phyloP scores from a whole-genome alignment of 441 rosid genomes.

The Erodium trifolium region DNA sequence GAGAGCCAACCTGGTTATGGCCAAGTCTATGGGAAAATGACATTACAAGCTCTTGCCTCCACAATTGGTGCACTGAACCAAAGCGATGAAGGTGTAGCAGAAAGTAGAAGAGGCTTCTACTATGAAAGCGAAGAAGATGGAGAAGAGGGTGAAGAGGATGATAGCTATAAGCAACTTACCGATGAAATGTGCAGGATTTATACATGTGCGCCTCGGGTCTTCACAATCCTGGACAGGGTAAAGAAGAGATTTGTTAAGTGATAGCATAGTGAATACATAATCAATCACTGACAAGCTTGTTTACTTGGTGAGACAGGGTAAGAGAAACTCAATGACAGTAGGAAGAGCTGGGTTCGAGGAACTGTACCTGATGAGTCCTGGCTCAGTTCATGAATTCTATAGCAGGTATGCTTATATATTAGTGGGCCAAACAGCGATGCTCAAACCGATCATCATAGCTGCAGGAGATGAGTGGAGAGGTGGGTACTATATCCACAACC shows the following conservation, averaged over 20 bases:
- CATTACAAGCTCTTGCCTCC: slow-evolving; percentile 17
- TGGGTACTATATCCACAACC: slow-evolving; percentile 57
- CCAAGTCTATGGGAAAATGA: slow-evolving; percentile 21
- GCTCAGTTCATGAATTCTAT: slow-evolving; percentile 56
- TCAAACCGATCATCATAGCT: slow-evolving; percentile 48
- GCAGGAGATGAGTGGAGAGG: slow-evolving; percentile 72
- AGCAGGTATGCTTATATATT: slow-evolving; percentile 63
- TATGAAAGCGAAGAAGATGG: slow-evolving; percentile 22
- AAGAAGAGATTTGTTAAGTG: background rate
- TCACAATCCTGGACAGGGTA: slow-evolving; percentile 77
- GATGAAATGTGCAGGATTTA: slow-evolving; percentile 75
- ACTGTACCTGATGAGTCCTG: slow-evolving; percentile 75
- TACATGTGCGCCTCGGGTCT: slow-evolving; percentile 58
- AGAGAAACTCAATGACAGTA: slow-evolving; percentile 65
- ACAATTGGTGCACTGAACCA: slow-evolving; percentile 15
- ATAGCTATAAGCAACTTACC: slow-evolving; percentile 49
- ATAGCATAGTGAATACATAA: background rate
- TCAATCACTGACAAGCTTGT: slow-evolving; percentile 1
- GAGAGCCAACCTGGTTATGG: slow-evolving; percentile 18
- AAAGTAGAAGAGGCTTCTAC: background rate
- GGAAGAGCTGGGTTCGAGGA: slow-evolving; percentile 70
- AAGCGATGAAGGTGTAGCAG: slow-evolving; percentile 12
- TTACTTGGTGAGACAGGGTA: slow-evolving; percentile 42
- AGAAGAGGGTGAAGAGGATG: slow-evolving; percentile 60
- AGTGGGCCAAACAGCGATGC: slow-evolving; percentile 57